Evolutionary conservation across 2,329 filamentous ascomycete species (phyloP), one percentile per base, ranked within the genome.

Genomic region (Apiospora arundinis): DNA sequence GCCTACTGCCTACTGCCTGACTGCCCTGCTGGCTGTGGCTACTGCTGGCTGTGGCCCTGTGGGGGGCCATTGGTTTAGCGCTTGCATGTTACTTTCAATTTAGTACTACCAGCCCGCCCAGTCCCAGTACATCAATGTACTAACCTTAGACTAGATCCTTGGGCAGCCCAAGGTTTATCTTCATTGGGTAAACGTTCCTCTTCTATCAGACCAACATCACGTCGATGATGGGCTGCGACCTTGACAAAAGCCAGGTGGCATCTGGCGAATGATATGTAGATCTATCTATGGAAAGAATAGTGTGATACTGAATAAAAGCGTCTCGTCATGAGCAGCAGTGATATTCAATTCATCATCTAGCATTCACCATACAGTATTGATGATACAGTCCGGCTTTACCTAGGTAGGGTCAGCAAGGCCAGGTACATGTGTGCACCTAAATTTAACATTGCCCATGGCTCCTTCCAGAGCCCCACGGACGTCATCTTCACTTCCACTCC

Each of bases 401-500:
- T 32, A 37, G 52, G n/a, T n/a, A n/a, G n/a, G n/a, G 52, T 28
- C 56, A 63, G 56, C 32, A n/a, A 40, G 32, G 42, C 12, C 16
- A 45, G 12, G 14, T 45, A 45, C 42, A 16, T 45, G 11, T 40
- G 56, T 37, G 52, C 52, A 60, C 52, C 52, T 60, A 63, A 63
- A 63, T 40, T 63, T 40, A 63, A 63, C 56, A 40, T 63, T n/a
- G 2, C n/a, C n/a, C 56, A 63, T 14, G 32, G 56, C 56, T 40
- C 56, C 56, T 63, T 63, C 56, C 56, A 63, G 16, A 40, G 28
- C 56, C 56, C 56, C 56, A 63, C 56, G 56, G 56, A 63, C 56
- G 56, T 63, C 56, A 63, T 63, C 56, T 32, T 63, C 56, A 63
- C 56, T 40, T 63, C 56, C 56, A 63, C 56, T 16, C 7, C 28